Conservation (phyloP, 2,329 filamentous ascomycete species). For the Colletotrichum orchidophilum region DNA sequence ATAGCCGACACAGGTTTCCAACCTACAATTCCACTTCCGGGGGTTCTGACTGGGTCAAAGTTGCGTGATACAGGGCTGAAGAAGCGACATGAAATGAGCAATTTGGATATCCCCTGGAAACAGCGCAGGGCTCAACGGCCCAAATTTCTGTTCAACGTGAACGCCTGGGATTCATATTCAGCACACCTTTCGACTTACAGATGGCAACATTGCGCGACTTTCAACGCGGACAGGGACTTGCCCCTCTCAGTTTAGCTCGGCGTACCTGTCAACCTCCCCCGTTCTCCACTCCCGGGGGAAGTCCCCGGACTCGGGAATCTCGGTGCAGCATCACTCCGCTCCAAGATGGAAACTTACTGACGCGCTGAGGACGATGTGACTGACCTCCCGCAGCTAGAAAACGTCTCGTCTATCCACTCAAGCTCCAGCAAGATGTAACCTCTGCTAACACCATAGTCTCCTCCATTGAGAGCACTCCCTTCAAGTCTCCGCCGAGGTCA, state of each 20-base stretch:
- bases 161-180: slow-evolving; percentile 2
- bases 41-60: neutral
- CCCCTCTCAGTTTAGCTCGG: slow-evolving; percentile 23
- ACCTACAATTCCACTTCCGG: too few relatives aligned
- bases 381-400: neutral
- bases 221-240: neutral
- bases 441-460: neutral
- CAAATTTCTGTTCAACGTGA: neutral
- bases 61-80: slow-evolving; percentile 6
- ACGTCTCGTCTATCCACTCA: neutral
- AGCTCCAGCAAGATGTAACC: neutral
- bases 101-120: neutral
- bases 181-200: slow-evolving; percentile 11
- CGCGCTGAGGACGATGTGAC: neutral
- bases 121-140: neutral
- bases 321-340: slow-evolving; percentile 24
- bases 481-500: neutral
- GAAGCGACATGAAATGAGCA: slow-evolving; percentile 2
- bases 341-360: neutral
- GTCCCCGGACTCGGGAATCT: slow-evolving; percentile 27
- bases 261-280: slow-evolving; percentile 9
- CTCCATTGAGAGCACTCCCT: neutral
- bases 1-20: too few relatives aligned
- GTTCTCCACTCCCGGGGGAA: slow-evolving; percentile 5
- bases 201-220: slow-evolving; percentile 14